Evolutionary conservation across 2,329 filamentous ascomycete species (phyloP).

Genomic region (Talaromyces sp.): DNA sequence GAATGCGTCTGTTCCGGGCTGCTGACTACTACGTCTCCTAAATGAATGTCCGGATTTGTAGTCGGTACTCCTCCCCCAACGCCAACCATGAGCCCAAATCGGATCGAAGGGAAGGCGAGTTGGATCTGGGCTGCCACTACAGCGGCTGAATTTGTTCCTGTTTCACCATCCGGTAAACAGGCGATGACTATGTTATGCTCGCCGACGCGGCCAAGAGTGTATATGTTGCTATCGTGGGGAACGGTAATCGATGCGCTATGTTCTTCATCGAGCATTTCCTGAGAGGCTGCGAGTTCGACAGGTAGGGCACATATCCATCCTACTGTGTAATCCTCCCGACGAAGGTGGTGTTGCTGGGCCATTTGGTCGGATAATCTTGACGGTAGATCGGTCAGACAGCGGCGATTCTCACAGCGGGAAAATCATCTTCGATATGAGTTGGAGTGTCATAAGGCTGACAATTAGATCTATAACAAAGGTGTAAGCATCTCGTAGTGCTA

Average conservation of each 20-base stretch:
- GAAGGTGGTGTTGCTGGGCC: neutral
- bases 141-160: neutral
- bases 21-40: conserved; percentile 2
- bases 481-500: neutral
- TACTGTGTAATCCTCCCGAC: neutral
- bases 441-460: neutral
- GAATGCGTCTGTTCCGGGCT: neutral
- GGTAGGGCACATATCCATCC: neutral
- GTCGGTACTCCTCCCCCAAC: conserved; percentile 1
- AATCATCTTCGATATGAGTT: neutral
- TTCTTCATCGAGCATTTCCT: neutral
- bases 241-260: neutral
- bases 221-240: neutral
- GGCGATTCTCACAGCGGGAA: neutral
- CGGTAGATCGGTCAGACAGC: neutral
- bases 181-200: neutral
- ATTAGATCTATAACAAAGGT: neutral
- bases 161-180: neutral
- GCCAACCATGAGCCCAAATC: neutral
- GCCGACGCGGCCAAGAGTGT: neutral
- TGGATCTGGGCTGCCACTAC: neutral
- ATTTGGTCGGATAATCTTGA: neutral
- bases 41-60: neutral
- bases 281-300: neutral
- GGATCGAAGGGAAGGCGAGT: neutral